Base-by-base conservation (phyloP, 768 basidiomycete genomes). In the Strobilomyces echinocephalus region DNA sequence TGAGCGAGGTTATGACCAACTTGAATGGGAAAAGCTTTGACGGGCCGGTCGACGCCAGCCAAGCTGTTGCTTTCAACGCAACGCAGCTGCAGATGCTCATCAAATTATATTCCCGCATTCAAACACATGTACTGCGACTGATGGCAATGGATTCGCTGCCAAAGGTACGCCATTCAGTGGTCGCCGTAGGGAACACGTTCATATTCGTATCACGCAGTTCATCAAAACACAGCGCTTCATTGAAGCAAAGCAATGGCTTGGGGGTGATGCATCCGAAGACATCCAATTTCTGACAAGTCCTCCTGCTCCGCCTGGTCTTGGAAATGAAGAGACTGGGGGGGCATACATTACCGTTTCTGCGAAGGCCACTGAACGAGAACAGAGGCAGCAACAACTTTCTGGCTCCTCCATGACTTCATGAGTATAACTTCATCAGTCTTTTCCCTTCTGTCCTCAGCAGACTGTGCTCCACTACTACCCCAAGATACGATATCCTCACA, bases 131-230 rank as follows among this genome's bases (percentile, higher is more conserved):
- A 59, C 98, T 98, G 78, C 83, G 95, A 44, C 68, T 99, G 62
- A 95, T 99, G 91, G 94, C 97, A 16, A 95, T 95, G 52, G 97
- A 99, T 70, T 97, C 95, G 8, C 88, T 99, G n/a, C 97, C 97
- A 14, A 95, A 95, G 80, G 91, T 90, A 62, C 28, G 76, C 63
- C 33, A 24, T 18, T 50, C 43, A 38, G 43, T 50, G 24, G 46
- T 40, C 49, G 40, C 24, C 16, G 8, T 35, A 52, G 38, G 2
- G 18, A 52, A 54, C 57, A 57, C 56, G 15, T 44, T 54, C 44
- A 54, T 55, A 10, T 18, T 34, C 14, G 50, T 20, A 35, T 38
- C 51, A 14, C 46, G 26, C 54, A 93, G 91, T 93, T 93, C 74
- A 89, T 91, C 73, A 92, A 92, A 70, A 91, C 88, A 1, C 80